A percentile compares a stretch with the other conserved stretches of the same genome.
Evolutionary conservation across 768 basidiomycete genomes (phyloP).

Genomic region (Agrocybe pediades): DNA sequence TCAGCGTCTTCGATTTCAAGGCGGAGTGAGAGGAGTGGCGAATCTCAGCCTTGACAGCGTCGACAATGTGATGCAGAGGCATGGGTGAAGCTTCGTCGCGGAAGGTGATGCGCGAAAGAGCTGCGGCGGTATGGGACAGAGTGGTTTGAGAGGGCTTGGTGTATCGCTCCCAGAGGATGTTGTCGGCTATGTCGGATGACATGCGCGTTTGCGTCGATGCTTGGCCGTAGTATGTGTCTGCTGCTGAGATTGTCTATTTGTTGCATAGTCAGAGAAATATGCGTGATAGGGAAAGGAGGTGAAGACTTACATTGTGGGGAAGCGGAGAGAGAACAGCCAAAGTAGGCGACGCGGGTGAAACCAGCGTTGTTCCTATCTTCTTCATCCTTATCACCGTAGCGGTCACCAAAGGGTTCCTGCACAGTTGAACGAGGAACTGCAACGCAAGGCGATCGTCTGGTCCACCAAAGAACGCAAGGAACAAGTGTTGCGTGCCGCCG

Average conservation of each 20-base stretch:
- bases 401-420: slow-evolving; percentile 53
- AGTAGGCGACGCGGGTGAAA: not conserved
- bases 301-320: slow-evolving; percentile 33
- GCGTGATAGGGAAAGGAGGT: not conserved
- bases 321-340: slow-evolving; percentile 12
- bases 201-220: slow-evolving; percentile 65
- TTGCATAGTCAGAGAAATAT: not conserved
- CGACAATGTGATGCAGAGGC: slow-evolving; percentile 59
- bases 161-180: slow-evolving; percentile 74
- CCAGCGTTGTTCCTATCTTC: slow-evolving; percentile 26
- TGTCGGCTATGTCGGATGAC: slow-evolving; percentile 82
- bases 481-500: slow-evolving; percentile 55
- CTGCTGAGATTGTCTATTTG: slow-evolving; percentile 48
- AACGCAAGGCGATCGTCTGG: slow-evolving; percentile 90
- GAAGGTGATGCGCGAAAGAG: slow-evolving; percentile 70
- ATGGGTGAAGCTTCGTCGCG: slow-evolving; percentile 43
- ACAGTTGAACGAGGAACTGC: slow-evolving; percentile 80
- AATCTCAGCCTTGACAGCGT: slow-evolving; percentile 36
- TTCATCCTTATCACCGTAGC: slow-evolving; percentile 75
- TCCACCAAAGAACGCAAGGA: slow-evolving; percentile 93
- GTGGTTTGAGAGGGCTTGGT: slow-evolving; percentile 33
- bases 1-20: slow-evolving; percentile 43
- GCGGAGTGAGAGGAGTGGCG: slow-evolving; percentile 20
- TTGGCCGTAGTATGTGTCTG: slow-evolving; percentile 75
- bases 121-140: slow-evolving; percentile 30